Evolutionary conservation across 1,284 basidiomycete species (phyloP).

Genomic region (Kwoniella shivajii): DNA sequence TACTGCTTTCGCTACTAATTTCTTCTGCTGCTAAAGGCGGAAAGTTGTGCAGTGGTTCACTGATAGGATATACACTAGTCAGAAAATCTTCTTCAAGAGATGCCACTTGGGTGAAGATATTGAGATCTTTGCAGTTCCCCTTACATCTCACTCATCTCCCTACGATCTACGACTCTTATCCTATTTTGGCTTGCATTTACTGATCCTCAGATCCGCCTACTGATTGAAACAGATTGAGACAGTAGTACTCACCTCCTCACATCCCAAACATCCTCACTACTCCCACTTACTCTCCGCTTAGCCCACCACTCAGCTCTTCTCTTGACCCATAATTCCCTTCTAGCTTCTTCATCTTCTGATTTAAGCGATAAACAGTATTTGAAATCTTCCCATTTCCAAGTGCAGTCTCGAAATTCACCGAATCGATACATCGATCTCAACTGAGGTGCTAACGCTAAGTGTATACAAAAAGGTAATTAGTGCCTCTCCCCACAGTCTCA

Average conservation of each 20-base stretch:
- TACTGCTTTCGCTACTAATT: slow-evolving; percentile 18
- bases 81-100: no score
- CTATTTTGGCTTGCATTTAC: no score
- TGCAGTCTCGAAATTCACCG: slow-evolving; percentile 76
- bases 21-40: slow-evolving; percentile 44
- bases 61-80: no score
- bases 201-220: neutral
- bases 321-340: slow-evolving; percentile 78
- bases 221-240: no score
- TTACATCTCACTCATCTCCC: no score
- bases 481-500: no score
- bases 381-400: slow-evolving; percentile 83
- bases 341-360: slow-evolving; percentile 71
- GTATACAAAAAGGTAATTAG: neutral
- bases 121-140: no score
- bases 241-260: slow-evolving; percentile 67
- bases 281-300: slow-evolving; percentile 67
- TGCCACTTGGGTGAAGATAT: no score
- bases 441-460: slow-evolving; percentile 74
- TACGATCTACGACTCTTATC: no score
- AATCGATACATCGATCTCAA: slow-evolving; percentile 83
- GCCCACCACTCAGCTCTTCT: slow-evolving; percentile 92
- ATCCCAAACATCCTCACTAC: slow-evolving; percentile 94
- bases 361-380: slow-evolving; percentile 92
- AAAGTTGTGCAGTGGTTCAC: slow-evolving; percentile 45